phyloP scores from a whole-genome alignment of 768 basidiomycete species.

The Gautieria morchelliformis region DNA sequence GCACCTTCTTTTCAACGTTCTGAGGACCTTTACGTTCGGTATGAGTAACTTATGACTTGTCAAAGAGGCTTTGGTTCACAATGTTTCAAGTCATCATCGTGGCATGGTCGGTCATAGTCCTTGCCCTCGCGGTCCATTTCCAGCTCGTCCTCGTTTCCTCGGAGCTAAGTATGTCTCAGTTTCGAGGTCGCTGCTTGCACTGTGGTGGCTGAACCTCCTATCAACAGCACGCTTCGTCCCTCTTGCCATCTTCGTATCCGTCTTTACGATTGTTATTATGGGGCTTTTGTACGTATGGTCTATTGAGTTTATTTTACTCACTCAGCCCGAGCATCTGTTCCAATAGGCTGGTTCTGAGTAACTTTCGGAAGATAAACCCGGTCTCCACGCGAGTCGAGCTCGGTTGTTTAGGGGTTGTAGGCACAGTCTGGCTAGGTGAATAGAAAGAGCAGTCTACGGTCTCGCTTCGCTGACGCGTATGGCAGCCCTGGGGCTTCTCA shows the following conservation, averaged over 20 bases:
- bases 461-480: conserved; percentile 8
- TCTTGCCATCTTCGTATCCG: conserved; percentile 74
- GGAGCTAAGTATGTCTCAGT: conserved; percentile 59
- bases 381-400: conserved; percentile 73
- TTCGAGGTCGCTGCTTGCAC: background rate
- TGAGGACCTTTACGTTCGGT: conserved; percentile 12
- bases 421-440: conserved; percentile 74
- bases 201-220: conserved; percentile 1
- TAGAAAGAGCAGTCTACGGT: background rate
- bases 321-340: background rate
- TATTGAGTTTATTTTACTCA: background rate
- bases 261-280: conserved; percentile 59
- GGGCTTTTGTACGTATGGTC: conserved; percentile 45
- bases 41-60: background rate
- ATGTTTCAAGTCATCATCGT: conserved; percentile 45
- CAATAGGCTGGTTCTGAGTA: conserved; percentile 52
- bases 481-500: conserved; percentile 63
- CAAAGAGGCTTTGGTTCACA: background rate
- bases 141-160: conserved; percentile 60
- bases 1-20: conserved; percentile 12
- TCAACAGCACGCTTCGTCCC: conserved; percentile 74
- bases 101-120: conserved; percentile 67
- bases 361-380: conserved; percentile 59
- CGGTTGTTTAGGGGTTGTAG: conserved; percentile 57
- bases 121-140: conserved; percentile 74